Evolutionary conservation across 2,329 filamentous ascomycete genomes (phyloP).

Genomic region (Venturiaceae sp.): DNA sequence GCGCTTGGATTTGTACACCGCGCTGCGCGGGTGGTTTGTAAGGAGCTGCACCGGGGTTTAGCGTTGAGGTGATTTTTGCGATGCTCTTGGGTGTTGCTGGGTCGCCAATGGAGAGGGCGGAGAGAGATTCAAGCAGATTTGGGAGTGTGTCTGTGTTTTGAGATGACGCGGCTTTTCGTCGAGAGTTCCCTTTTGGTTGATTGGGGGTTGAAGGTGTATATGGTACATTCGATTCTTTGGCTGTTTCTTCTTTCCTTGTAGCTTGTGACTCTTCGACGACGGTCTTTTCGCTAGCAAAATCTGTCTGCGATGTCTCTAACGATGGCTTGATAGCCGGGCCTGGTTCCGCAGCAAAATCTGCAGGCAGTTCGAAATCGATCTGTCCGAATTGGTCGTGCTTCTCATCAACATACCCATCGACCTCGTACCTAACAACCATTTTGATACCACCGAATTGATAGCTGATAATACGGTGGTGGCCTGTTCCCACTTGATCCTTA

Average conservation of each 20-base stretch:
- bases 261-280: too few relatives aligned
- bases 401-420: constrained; percentile 29
- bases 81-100: background rate
- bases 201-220: background rate
- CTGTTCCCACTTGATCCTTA: constrained; percentile 27
- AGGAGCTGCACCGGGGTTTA: background rate
- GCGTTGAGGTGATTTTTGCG: background rate
- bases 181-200: background rate
- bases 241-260: too few relatives aligned
- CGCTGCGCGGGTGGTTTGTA: constrained; percentile 7
- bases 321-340: too few relatives aligned
- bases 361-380: too few relatives aligned
- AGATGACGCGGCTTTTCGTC: background rate
- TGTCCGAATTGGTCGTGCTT: background rate
- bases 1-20: constrained; percentile 21
- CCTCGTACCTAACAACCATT: constrained; percentile 34
- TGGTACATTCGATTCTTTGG: too few relatives aligned
- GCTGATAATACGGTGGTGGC: constrained; percentile 36
- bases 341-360: background rate
- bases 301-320: too few relatives aligned
- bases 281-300: too few relatives aligned
- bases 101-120: constrained; percentile 12
- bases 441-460: constrained; percentile 33
- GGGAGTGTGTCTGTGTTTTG: background rate
- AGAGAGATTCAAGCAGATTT: background rate